Conservation (phyloP, 1,284 basidiomycete species). For the Porogramme epimiltina region DNA sequence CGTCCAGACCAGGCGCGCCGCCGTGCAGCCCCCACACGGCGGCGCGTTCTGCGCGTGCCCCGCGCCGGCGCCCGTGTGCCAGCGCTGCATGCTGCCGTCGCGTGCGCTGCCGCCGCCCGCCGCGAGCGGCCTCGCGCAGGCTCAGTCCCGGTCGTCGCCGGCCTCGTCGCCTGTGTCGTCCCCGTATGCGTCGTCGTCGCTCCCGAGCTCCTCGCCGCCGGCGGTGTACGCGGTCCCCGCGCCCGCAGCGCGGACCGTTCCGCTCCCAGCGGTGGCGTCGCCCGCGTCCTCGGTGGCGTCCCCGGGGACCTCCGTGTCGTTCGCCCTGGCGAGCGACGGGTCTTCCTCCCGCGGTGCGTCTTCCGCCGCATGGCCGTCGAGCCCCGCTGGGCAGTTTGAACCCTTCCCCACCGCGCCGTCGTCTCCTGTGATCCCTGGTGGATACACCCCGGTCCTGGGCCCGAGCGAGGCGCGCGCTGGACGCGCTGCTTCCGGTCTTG, state of each 20-base stretch:
- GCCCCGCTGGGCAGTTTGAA: background rate
- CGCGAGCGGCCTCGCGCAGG: background rate
- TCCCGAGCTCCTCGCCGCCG: too few species aligned
- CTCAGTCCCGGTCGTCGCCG: background rate
- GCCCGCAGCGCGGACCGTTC: background rate
- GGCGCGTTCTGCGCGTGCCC: conserved; percentile 1
- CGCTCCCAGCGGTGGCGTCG: background rate
- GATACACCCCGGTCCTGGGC: background rate
- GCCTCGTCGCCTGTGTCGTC: background rate
- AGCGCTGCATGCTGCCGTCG: conserved; percentile 2
- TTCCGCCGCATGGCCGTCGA: background rate
- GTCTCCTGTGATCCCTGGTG: background rate
- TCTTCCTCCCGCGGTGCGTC: background rate
- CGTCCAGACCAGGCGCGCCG: background rate
- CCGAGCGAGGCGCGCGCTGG: background rate
- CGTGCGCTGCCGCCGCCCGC: background rate
- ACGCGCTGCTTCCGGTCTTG: background rate
- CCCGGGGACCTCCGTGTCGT: background rate
- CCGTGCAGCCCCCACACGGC: background rate
- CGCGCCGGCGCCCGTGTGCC: conserved; percentile 3
- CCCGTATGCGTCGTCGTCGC: background rate
- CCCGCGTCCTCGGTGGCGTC: background rate
- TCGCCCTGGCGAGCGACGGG: background rate
- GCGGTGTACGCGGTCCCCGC: background rate
- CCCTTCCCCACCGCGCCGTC: background rate